phyloP scores from a whole-genome alignment of 2,329 filamentous ascomycete species.

The Pseudocercospora musae region DNA sequence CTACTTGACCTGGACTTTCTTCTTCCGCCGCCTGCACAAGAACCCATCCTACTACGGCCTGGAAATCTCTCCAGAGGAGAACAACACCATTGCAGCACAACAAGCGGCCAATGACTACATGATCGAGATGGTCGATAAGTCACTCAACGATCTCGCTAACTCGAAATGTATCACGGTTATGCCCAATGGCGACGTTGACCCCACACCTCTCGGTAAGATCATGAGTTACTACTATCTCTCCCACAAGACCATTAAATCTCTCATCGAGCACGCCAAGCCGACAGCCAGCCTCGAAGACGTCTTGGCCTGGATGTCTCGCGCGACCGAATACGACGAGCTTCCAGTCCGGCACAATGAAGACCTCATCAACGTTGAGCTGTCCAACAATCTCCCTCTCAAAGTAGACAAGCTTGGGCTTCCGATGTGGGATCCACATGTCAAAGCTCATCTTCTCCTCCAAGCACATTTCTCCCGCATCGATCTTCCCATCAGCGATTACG shows the following conservation, averaged over 20 bases:
- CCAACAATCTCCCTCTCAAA: slow-evolving; percentile 71
- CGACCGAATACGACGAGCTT: slow-evolving; percentile 94
- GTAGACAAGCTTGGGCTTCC: slow-evolving; percentile 66
- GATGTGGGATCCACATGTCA: slow-evolving; percentile 98
- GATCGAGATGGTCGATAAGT: slow-evolving; percentile 85
- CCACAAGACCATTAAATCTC: slow-evolving; percentile 86
- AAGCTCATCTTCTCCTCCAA: slow-evolving; percentile 89
- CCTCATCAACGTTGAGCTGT: slow-evolving; percentile 88
- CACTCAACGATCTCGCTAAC: slow-evolving; percentile 73
- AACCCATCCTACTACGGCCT: slow-evolving; percentile 98
- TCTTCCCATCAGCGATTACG: slow-evolving; percentile 93
- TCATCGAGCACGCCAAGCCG: slow-evolving; percentile 72
- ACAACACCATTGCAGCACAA: slow-evolving; percentile 82
- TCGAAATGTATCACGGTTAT: slow-evolving; percentile 82
- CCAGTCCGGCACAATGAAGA: slow-evolving; percentile 98
- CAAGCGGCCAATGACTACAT: slow-evolving; percentile 90
- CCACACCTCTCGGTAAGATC: slow-evolving; percentile 91
- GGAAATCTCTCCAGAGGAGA: slow-evolving; percentile 86
- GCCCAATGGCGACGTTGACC: slow-evolving; percentile 82
- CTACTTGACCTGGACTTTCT: slow-evolving; percentile 99
- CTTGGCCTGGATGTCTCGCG: slow-evolving; percentile 86
- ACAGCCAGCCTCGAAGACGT: slow-evolving; percentile 76
- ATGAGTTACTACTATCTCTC: slow-evolving; percentile 99
- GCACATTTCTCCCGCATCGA: slow-evolving; percentile 92
- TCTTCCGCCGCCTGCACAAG: slow-evolving; percentile 95